Evolutionary conservation across 148 eudicot genomes (phyloP).

Genomic region (Vaccinium myrtillus): DNA sequence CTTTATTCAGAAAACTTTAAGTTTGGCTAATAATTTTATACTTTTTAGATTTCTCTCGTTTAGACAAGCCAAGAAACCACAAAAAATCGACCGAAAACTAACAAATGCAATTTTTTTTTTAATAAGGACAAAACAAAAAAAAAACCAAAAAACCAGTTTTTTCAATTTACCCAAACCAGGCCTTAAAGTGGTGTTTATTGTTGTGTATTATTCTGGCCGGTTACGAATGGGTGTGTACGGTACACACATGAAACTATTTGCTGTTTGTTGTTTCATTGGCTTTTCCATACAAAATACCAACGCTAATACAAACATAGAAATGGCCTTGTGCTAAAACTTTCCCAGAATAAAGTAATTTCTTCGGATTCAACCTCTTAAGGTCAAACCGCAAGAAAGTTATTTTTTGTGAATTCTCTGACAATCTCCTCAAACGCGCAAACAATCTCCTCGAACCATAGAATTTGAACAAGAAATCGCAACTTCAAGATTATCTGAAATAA

Average conservation of each 20-base stretch:
- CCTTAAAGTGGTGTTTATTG: neutral
- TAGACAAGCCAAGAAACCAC: no score
- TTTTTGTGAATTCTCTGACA: neutral
- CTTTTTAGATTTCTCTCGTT: no score
- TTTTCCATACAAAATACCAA: no score
- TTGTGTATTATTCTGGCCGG: neutral
- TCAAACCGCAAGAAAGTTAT: neutral
- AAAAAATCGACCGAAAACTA: no score
- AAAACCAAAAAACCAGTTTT: no score
- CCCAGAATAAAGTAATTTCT: neutral
- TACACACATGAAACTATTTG: neutral
- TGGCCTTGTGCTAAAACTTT: neutral
- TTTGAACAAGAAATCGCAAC: neutral
- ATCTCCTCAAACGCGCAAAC: neutral
- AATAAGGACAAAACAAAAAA: no score
- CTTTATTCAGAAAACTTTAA: no score
- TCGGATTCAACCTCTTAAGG: neutral
- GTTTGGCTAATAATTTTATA: no score
- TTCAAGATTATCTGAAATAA: slow-evolving; percentile 3
- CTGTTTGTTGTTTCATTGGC: neutral
- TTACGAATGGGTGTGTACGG: neutral
- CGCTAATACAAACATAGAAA: no score
- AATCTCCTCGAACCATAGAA: neutral
- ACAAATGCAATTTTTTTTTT: no score
- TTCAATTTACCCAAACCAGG: no score